phyloP scores from a whole-genome alignment of 2,329 filamentous ascomycete genomes.

The Ascochyta pisi region DNA sequence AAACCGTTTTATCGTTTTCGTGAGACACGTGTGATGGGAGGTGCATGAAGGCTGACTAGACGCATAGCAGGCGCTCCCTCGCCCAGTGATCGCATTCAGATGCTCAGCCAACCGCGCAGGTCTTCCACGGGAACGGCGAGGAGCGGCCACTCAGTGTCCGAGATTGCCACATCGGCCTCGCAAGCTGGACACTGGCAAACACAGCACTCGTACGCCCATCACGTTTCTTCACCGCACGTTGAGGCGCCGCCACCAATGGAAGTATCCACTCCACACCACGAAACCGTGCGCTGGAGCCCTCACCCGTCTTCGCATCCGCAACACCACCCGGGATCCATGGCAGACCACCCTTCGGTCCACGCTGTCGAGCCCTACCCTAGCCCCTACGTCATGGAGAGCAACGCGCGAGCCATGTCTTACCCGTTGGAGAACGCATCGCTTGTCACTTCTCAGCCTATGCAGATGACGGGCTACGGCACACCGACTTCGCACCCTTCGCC shows the following conservation, averaged over 20 bases:
- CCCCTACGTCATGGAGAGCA: constrained; percentile 48
- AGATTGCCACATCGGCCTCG: constrained; percentile 46
- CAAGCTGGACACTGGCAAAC: constrained; percentile 48
- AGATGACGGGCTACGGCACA: constrained; percentile 47
- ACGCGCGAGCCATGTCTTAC: constrained; percentile 49
- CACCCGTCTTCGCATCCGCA: constrained; percentile 43
- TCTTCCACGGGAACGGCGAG: constrained; percentile 48
- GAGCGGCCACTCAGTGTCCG: constrained; percentile 47
- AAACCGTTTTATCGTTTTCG: constrained; percentile 9
- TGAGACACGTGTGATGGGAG: constrained; percentile 24
- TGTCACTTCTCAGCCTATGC: constrained; percentile 47
- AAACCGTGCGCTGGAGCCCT: constrained; percentile 44
- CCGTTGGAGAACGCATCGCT: constrained; percentile 47
- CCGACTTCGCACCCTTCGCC: constrained; percentile 48
- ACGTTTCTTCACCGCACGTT: constrained; percentile 46
- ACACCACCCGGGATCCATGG: constrained; percentile 44
- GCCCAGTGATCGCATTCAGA: constrained; percentile 49
- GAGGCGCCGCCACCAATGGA: constrained; percentile 41
- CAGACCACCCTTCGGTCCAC: constrained; percentile 41
- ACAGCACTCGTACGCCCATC: constrained; percentile 43
- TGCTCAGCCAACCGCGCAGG: constrained; percentile 48
- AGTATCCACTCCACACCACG: constrained; percentile 36
- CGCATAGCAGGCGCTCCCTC: constrained; percentile 42
- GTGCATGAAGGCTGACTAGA: constrained; percentile 29
- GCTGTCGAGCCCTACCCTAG: constrained; percentile 45